Evolutionary conservation across 2,329 filamentous ascomycete species (phyloP).

Genomic region (Sarocladium kiliense): DNA sequence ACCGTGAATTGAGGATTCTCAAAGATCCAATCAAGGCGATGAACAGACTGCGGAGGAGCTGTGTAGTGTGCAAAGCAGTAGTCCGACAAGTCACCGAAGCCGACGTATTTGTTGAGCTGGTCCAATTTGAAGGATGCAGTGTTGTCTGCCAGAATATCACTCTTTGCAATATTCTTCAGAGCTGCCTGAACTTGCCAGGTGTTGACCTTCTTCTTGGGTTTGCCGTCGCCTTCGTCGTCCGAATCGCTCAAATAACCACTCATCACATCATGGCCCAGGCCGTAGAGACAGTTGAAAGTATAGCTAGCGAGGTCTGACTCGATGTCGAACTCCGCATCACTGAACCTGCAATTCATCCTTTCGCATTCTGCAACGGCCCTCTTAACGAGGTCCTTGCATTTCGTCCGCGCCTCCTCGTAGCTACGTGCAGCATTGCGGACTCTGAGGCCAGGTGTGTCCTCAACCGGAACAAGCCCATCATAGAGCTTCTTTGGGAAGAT

Average conservation of each 20-base stretch:
- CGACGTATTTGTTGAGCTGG: conserved; percentile 13
- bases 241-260: conserved; percentile 12
- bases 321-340: conserved; percentile 39
- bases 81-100: conserved; percentile 9
- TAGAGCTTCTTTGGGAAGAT: conserved; percentile 38
- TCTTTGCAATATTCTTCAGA: conserved; percentile 13
- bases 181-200: conserved; percentile 13
- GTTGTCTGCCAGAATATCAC: conserved; percentile 13
- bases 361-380: conserved; percentile 36
- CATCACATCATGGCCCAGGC: conserved; percentile 17
- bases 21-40: conserved; percentile 39
- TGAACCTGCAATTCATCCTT: conserved; percentile 40
- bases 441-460: conserved; percentile 18
- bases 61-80: conserved; percentile 7
- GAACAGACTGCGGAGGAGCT: conserved; percentile 29
- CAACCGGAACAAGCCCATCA: conserved; percentile 20
- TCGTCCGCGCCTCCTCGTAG: conserved; percentile 34
- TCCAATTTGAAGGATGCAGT: conserved; percentile 14
- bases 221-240: conserved; percentile 12
- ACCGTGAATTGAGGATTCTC: conserved; percentile 34
- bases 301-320: conserved; percentile 31
- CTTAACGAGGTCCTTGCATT: conserved; percentile 34
- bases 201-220: neutral
- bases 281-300: conserved; percentile 31
- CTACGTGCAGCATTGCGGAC: conserved; percentile 33